Evolutionary conservation across 2,329 filamentous ascomycete species (phyloP).

Genomic region (Curvularia lunata): DNA sequence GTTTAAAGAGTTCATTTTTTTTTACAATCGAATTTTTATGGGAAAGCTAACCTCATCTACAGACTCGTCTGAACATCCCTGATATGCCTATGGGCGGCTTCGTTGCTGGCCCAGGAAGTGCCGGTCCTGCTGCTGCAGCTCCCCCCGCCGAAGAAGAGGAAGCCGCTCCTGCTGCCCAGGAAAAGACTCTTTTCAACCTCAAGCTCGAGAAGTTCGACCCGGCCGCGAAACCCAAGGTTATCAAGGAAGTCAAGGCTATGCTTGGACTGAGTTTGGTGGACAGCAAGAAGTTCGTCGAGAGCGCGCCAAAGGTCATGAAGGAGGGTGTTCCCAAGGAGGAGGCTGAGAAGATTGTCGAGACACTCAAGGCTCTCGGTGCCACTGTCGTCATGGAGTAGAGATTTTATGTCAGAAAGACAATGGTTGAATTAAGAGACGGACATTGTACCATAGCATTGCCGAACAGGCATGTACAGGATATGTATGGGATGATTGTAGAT

Average conservation of each 20-base stretch:
- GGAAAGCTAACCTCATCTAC: constrained; percentile 17
- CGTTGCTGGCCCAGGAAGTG: constrained; percentile 65
- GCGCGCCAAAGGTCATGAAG: constrained; percentile 97
- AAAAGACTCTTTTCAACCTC: constrained; percentile 96
- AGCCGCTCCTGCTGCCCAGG: constrained; percentile 83
- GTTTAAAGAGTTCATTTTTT: background rate
- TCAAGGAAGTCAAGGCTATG: constrained; percentile 99
- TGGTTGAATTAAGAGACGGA: constrained; percentile 12
- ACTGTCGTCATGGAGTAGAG: constrained; percentile 88
- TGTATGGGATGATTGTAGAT: constrained; percentile 41
- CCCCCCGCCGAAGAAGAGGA: constrained; percentile 78
- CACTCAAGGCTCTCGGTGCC: constrained; percentile 90
- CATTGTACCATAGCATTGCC: constrained; percentile 47
- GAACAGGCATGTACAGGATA: constrained; percentile 49
- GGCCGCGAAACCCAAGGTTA: constrained; percentile 93
- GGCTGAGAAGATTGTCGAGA: constrained; percentile 96
- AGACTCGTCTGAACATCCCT: constrained; percentile 96
- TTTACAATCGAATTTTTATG: background rate
- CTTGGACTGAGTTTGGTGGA: constrained; percentile 95
- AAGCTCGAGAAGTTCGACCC: constrained; percentile 93
- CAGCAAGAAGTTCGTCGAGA: constrained; percentile 99
- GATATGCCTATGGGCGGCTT: constrained; percentile 96
- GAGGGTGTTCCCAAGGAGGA: constrained; percentile 99
- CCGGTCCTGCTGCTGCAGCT: constrained; percentile 64
- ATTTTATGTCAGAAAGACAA: background rate